Evolutionary conservation across 805 yeast genomes (phyloP).

Genomic region (Kuraishia borneana): DNA sequence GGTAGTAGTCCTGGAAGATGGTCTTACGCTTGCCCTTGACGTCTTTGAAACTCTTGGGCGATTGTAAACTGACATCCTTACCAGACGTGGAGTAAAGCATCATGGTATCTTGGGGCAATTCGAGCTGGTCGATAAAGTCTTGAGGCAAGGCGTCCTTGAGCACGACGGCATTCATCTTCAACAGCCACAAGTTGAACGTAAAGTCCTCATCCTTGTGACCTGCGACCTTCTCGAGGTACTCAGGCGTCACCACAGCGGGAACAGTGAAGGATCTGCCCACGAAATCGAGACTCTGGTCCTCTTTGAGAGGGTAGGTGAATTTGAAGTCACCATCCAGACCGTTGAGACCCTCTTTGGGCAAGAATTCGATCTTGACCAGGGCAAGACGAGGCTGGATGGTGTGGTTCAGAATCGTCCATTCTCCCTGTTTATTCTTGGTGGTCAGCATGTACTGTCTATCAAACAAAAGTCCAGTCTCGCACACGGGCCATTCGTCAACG

Average conservation of each 20-base stretch:
- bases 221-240: conserved; percentile 1
- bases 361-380: conserved; percentile 7
- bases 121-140: conserved; percentile 9
- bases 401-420: conserved; percentile 8
- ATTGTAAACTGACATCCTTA: conserved; percentile 12
- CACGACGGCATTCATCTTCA: conserved; percentile 9
- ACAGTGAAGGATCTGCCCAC: conserved; percentile 4
- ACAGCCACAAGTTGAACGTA: conserved; percentile 12
- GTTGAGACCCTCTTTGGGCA: conserved; percentile 3
- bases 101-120: conserved; percentile 10
- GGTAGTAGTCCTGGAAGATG: conserved; percentile 19
- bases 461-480: conserved; percentile 12
- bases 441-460: conserved; percentile 18
- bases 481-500: conserved; percentile 11
- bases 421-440: conserved; percentile 7
- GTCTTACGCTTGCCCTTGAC: conserved; percentile 6
- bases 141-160: conserved; percentile 11
- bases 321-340: conserved; percentile 6
- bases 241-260: conserved; percentile 10
- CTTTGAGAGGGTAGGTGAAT: conserved; percentile 9
- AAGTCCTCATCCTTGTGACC: background rate
- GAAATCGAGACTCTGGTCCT: conserved; percentile 2
- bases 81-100: conserved; percentile 15
- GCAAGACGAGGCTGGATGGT: conserved; percentile 11
- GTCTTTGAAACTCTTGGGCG: conserved; percentile 2